A percentile compares a stretch with the other conserved stretches of the same genome.
Evolutionary conservation across 2,329 filamentous ascomycete genomes (phyloP).

Genomic region (Leptographium flavum): DNA sequence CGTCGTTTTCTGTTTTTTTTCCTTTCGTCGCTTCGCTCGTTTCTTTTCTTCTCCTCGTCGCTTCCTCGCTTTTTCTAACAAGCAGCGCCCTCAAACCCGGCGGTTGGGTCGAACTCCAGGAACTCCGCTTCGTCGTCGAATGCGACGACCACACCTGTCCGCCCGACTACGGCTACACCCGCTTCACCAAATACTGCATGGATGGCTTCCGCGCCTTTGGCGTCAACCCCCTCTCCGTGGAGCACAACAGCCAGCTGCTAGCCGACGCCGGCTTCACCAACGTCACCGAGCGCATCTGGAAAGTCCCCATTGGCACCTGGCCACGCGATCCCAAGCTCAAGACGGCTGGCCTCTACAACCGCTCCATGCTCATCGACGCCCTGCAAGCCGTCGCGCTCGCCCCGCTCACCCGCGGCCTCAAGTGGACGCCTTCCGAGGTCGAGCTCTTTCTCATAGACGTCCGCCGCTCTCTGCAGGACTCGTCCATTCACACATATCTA

Average conservation of each 20-base stretch:
- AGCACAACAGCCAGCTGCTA: constrained; percentile 16
- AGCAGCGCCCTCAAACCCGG: constrained; percentile 20
- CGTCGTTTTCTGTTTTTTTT: background rate
- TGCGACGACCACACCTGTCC: constrained; percentile 17
- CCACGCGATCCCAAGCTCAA: constrained; percentile 13
- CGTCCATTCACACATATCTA: constrained; percentile 9
- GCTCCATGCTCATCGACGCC: constrained; percentile 14
- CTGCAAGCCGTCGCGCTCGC: constrained; percentile 15
- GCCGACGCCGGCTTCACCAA: constrained; percentile 20
- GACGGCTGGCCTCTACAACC: constrained; percentile 14
- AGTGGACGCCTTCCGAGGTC: constrained; percentile 14
- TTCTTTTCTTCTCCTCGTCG: background rate
- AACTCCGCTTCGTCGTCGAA: constrained; percentile 13
- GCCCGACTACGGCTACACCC: background rate
- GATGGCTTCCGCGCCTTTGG: constrained; percentile 11
- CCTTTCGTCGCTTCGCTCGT: background rate
- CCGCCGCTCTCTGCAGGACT: constrained; percentile 10
- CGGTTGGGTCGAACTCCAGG: constrained; percentile 26
- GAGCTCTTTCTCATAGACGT: constrained; percentile 12
- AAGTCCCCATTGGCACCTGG: constrained; percentile 21
- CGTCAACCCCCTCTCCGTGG: constrained; percentile 14
- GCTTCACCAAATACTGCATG: constrained; percentile 12
- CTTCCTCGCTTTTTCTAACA: background rate
- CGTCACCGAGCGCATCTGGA: constrained; percentile 16
- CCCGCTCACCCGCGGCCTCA: constrained; percentile 13